Percentiles rank a stretch among this genome's conserved stretches.
Evolutionary conservation across 768 basidiomycete genomes (phyloP).

Genomic region (Daedaleopsis sinensis): DNA sequence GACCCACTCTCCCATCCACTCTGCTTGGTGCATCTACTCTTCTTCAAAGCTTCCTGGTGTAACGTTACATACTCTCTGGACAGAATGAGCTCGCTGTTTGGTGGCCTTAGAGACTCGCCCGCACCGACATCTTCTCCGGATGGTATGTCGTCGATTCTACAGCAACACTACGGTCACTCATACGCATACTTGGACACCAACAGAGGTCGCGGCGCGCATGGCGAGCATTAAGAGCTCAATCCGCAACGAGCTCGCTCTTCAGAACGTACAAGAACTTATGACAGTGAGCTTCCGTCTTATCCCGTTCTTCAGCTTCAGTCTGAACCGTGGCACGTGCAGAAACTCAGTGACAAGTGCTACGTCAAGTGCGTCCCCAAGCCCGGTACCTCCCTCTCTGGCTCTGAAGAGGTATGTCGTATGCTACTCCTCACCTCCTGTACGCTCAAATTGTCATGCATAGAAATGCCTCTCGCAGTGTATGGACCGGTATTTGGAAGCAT

Average conservation of each 20-base stretch:
- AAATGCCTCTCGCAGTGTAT: conserved; percentile 76
- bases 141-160: conserved; percentile 1
- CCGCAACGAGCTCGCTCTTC: conserved; percentile 68
- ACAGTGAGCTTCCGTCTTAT: conserved; percentile 48
- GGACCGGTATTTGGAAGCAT: conserved; percentile 85
- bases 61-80: neutral
- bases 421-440: neutral
- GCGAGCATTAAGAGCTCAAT: conserved; percentile 62
- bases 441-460: conserved; percentile 37
- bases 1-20: neutral
- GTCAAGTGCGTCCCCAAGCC: conserved; percentile 80
- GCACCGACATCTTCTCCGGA: conserved; percentile 13
- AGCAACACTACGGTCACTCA: neutral
- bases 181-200: neutral
- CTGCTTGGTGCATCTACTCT: too few species aligned
- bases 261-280: conserved; percentile 82
- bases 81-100: conserved; percentile 30
- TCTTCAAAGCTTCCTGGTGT: too few species aligned
- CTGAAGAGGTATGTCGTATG: conserved; percentile 64
- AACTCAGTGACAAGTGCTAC: conserved; percentile 80
- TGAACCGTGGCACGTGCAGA: conserved; percentile 44
- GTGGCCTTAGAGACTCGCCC: conserved; percentile 13
- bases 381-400: conserved; percentile 62
- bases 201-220: conserved; percentile 43
- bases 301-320: neutral